A percentile compares a stretch with the other conserved stretches of the same genome.
Evolutionary conservation across 805 yeast genomes (phyloP).

Genomic region (Kodamaea fukazawae): DNA sequence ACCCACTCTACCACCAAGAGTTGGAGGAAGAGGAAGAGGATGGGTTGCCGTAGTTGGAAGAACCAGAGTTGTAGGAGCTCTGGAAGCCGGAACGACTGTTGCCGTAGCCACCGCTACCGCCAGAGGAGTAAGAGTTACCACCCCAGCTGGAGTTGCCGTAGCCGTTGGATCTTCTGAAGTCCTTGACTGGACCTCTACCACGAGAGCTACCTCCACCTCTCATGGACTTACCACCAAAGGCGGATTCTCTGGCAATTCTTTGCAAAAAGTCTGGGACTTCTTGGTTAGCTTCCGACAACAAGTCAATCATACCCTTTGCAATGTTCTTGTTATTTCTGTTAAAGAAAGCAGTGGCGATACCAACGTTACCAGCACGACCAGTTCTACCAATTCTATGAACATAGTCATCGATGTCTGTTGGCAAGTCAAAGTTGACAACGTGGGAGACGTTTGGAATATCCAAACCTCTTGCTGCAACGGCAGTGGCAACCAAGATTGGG

Average conservation of each 20-base stretch:
- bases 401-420: slow-evolving; percentile 95
- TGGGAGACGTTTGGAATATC: slow-evolving; percentile 99
- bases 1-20: slow-evolving; percentile 40
- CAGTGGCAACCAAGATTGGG: slow-evolving; percentile 96
- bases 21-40: slow-evolving; percentile 20
- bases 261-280: slow-evolving; percentile 90
- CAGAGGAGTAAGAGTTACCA: slow-evolving; percentile 17
- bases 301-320: slow-evolving; percentile 81
- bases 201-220: slow-evolving; percentile 35
- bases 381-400: slow-evolving; percentile 99
- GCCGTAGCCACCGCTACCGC: slow-evolving; percentile 12
- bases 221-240: slow-evolving; percentile 44
- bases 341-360: slow-evolving; percentile 97
- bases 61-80: slow-evolving; percentile 20
- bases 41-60: slow-evolving; percentile 35
- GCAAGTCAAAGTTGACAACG: slow-evolving; percentile 95
- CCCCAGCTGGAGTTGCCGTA: slow-evolving; percentile 19
- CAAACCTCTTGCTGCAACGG: slow-evolving; percentile 99
- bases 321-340: slow-evolving; percentile 92
- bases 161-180: slow-evolving; percentile 46
- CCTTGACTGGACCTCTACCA: slow-evolving; percentile 55
- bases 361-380: slow-evolving; percentile 99
- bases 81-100: slow-evolving; percentile 10
- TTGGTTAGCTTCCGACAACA: slow-evolving; percentile 94
- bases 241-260: slow-evolving; percentile 73